Evolutionary conservation across 2,329 filamentous ascomycete genomes (phyloP).

Genomic region (Hymenoscyphus infarciens): DNA sequence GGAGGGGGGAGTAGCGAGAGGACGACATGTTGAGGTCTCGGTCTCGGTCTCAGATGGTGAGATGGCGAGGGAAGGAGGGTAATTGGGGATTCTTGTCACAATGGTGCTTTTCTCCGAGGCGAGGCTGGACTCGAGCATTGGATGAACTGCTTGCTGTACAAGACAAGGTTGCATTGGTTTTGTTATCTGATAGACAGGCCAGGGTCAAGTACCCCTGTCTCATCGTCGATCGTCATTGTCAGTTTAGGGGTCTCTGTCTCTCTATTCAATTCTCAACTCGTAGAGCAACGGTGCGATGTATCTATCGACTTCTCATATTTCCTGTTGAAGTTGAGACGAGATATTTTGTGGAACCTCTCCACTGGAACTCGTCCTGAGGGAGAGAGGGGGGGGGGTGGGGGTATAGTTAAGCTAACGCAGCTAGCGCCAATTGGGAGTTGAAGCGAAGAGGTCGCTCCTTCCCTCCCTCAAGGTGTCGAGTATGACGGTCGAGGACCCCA

Average conservation of each 20-base stretch:
- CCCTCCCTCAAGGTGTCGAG: neutral
- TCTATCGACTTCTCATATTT: too few species aligned
- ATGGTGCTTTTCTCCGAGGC: neutral
- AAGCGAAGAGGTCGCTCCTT: neutral
- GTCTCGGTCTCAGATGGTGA: neutral
- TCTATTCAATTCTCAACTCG: too few species aligned
- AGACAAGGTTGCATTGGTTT: neutral
- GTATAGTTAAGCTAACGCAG: neutral
- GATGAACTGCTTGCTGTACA: neutral
- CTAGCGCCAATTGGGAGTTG: neutral
- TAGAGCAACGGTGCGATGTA: too few species aligned
- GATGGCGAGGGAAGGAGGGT: neutral
- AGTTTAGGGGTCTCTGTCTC: too few species aligned
- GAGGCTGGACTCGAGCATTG: neutral
- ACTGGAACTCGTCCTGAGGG: too few species aligned
- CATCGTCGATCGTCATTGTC: too few species aligned
- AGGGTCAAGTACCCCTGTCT: too few species aligned
- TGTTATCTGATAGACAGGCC: too few species aligned
- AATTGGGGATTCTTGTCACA: neutral
- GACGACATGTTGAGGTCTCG: slow-evolving; percentile 17
- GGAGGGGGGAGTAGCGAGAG: slow-evolving; percentile 18
- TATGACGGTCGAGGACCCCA: too few species aligned
- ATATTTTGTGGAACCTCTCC: too few species aligned
- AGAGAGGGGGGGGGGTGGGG: neutral
- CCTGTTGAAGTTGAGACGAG: too few species aligned